These are phyloP conservation scores for Euphorbia celastroides DNA, from an alignment of 441 rosid species.

Conservation along the genomic window DNA sequence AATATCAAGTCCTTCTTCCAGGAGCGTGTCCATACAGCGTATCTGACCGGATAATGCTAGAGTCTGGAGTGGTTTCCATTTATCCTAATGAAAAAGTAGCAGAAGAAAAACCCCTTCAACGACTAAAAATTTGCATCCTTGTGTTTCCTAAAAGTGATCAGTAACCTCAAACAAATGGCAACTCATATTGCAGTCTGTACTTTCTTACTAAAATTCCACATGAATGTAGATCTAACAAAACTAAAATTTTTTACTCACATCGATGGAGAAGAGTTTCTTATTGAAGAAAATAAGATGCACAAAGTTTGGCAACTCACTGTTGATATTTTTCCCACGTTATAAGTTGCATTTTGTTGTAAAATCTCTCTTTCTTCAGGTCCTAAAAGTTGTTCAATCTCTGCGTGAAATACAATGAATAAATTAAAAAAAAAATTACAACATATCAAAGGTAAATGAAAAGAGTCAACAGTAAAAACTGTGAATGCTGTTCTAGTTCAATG, in stretches of 20 bases:
- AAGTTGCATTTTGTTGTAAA: constrained; percentile 53
- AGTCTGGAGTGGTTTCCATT: constrained; percentile 86
- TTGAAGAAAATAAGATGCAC: constrained; percentile 2
- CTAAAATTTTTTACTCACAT: not conserved
- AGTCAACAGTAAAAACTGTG: not conserved
- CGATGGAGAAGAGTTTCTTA: not conserved
- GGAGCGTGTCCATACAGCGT: constrained; percentile 55
- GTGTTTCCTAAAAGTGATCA: not conserved
- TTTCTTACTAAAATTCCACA: constrained; percentile 2
- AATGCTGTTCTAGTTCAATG: not conserved
- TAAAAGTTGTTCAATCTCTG: constrained; percentile 74
- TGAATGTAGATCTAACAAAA: constrained; percentile 3
- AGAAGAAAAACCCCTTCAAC: constrained; percentile 5
- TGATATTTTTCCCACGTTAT: constrained; percentile 44
- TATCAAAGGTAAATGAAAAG: not conserved
- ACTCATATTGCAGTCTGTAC: not conserved
- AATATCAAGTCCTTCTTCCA: constrained; percentile 57
- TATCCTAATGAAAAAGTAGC: constrained; percentile 35
- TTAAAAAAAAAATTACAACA: not conserved
- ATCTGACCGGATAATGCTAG: constrained; percentile 70
- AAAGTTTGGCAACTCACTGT: constrained; percentile 27
- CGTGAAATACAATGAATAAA: constrained; percentile 18
- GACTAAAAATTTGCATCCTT: not conserved
- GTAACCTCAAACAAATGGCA: constrained; percentile 6
- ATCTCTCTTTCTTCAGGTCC: constrained; percentile 62